phyloP scores from a whole-genome alignment of 1,284 basidiomycete genomes.

The Ganoderma lingzhi region DNA sequence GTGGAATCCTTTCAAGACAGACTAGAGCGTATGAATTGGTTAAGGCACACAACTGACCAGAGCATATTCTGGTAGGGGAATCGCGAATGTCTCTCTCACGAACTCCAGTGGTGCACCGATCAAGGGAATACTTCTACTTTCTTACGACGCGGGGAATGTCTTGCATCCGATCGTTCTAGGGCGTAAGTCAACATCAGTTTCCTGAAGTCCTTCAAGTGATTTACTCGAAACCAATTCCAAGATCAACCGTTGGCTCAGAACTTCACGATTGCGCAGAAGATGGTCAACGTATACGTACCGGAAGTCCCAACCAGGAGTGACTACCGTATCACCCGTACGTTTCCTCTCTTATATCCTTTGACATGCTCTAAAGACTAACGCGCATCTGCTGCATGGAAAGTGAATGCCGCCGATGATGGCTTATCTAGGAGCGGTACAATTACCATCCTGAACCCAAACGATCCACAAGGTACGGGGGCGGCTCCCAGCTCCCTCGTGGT shows the following conservation, averaged over 20 bases:
- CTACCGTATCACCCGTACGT: constrained; percentile 6
- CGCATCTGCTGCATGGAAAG: neutral
- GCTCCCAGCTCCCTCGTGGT: constrained; percentile 4
- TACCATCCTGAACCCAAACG: constrained; percentile 5
- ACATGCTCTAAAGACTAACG: neutral
- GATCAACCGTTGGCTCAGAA: constrained; percentile 4
- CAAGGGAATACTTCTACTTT: neutral
- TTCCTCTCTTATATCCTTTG: neutral
- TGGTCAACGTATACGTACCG: constrained; percentile 12
- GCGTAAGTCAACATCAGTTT: neutral
- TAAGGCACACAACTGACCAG: neutral
- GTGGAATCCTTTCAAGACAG: neutral
- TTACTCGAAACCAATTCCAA: neutral
- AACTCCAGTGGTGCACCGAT: neutral
- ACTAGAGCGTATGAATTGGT: neutral
- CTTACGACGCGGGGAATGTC: neutral
- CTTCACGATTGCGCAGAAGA: constrained; percentile 4
- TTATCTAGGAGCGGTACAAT: neutral
- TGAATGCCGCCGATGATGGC: neutral
- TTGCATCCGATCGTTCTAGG: neutral
- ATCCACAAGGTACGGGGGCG: constrained; percentile 7
- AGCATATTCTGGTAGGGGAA: neutral
- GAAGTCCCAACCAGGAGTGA: constrained; percentile 7
- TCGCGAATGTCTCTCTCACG: neutral
- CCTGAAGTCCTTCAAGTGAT: too few species aligned